These are phyloP conservation scores for Tympanopsis confertula DNA, from an alignment of 2,329 filamentous ascomycete species.

Conservation along the genomic window DNA sequence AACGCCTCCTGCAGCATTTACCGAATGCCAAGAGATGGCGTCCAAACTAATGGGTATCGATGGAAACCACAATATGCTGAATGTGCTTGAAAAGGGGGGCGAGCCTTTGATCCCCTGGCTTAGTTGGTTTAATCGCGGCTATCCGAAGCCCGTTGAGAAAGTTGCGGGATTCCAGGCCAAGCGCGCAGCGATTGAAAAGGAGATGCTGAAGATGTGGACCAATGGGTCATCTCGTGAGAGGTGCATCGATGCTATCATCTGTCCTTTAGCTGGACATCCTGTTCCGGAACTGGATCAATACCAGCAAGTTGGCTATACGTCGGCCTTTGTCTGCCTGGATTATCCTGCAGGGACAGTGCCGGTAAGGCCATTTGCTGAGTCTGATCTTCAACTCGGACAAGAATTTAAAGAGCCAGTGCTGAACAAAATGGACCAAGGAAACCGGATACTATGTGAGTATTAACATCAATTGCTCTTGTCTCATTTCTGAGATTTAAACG, in stretches of 20 bases:
- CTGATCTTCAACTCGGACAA: slow-evolving; percentile 37
- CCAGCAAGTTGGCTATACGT: slow-evolving; percentile 51
- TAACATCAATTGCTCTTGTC: neutral
- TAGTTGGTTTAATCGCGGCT: slow-evolving; percentile 25
- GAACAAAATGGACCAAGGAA: slow-evolving; percentile 47
- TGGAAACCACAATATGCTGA: slow-evolving; percentile 40
- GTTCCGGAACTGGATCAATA: slow-evolving; percentile 49
- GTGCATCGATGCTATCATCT: slow-evolving; percentile 48
- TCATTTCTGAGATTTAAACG: neutral
- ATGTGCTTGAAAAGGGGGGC: slow-evolving; percentile 38
- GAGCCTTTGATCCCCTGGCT: slow-evolving; percentile 52
- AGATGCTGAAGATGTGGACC: slow-evolving; percentile 44
- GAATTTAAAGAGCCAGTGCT: slow-evolving; percentile 19
- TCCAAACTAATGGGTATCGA: slow-evolving; percentile 47
- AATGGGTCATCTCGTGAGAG: slow-evolving; percentile 23
- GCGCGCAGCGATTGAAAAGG: slow-evolving; percentile 36
- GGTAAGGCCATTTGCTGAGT: slow-evolving; percentile 31
- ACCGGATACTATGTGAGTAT: slow-evolving; percentile 41
- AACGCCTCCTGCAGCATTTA: slow-evolving; percentile 34
- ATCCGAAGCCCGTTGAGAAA: slow-evolving; percentile 28
- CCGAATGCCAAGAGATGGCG: slow-evolving; percentile 40
- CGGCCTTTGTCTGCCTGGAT: slow-evolving; percentile 48
- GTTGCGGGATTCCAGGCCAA: slow-evolving; percentile 39
- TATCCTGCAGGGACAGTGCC: slow-evolving; percentile 47
- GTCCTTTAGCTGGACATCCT: slow-evolving; percentile 52